Base-by-base conservation (phyloP, 2,329 filamentous ascomycete genomes). In the Botryosphaeria dothidea region DNA sequence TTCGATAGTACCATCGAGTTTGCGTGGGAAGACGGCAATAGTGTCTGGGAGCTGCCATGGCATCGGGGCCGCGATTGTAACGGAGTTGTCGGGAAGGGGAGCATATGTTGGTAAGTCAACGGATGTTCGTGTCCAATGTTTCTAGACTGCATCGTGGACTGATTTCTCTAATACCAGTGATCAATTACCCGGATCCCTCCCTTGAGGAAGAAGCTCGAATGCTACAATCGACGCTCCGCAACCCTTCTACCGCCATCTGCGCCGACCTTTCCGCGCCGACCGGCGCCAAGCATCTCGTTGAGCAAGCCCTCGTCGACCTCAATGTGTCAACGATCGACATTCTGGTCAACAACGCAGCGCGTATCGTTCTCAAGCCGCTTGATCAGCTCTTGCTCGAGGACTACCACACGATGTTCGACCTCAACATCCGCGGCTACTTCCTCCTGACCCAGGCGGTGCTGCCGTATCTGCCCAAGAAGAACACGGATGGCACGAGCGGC, bases 391-490 rank as follows among this genome's bases (percentile, higher is more conserved):
- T 80, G 1, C 67, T 79, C 2, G 79, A 81, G 1, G 82, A 86
- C 72, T 88, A 84, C 69, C 78, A 82, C 25, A 69, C 74, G 15
- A 80, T 87, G 17, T 88, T 84, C 71, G 74, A 86, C 66, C 75
- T 86, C 67, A 89, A 89, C 71, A 81, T 86, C 4, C 82, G 83
- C 13, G 85, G 81, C 0, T 79, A 82, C 0, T 74, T 87, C 17
- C 75, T 88, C n/a, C 77, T 89, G 62, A 81, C 82, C 1, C 82
- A 86, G 68, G 82, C 83, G 0, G 79, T 84, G 0, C 74, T 85
- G 15, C 84, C 85, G 0, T 76, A 86, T 67, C 77, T 89, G 2
- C 77, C 78, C 3, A 34, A 21, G 49, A 52, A 52, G 49, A 21
- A 52, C 8, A 19, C 21, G 4, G 48, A 51, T 8, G 48, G 46